Percentiles rank a stretch among this genome's conserved stretches.
Conservation (phyloP, 2,329 filamentous ascomycete species). For the Penicillium sp. region DNA sequence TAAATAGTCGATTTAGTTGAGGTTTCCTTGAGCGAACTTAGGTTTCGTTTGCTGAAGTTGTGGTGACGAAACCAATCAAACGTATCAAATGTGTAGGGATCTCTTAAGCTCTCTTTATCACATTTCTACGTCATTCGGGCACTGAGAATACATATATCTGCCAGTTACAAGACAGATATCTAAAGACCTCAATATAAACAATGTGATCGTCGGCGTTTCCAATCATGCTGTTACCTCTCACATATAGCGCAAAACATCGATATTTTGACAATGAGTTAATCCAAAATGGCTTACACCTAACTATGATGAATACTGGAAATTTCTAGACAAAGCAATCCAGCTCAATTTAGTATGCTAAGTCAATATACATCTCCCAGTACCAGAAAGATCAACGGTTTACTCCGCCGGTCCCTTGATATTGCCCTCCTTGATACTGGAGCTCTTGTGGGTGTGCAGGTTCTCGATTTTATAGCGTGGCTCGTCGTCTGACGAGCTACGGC, state of each 20-base stretch:
- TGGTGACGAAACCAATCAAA: neutral
- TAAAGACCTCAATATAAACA: neutral
- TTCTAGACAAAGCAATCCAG: neutral
- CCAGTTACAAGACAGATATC: neutral
- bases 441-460: conserved; percentile 7
- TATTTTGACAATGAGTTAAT: no score
- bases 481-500: conserved; percentile 34
- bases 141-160: no score
- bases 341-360: conserved; percentile 2
- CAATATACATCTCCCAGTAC: neutral
- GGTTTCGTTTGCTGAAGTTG: neutral
- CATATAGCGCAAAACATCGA: neutral
- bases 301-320: no score
- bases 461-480: conserved; percentile 43
- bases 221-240: neutral
- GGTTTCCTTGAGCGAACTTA: neutral
- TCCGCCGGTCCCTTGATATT: conserved; percentile 32
- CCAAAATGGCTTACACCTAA: neutral
- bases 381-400: conserved; percentile 3
- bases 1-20: neutral
- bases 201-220: neutral
- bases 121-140: conserved; percentile 4
- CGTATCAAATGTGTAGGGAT: neutral
- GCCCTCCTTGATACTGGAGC: conserved; percentile 31
- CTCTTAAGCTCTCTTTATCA: neutral